These are phyloP conservation scores for Oryza punctata DNA, from an alignment of 176 grass and related monocot genomes.

Conservation along the genomic window DNA sequence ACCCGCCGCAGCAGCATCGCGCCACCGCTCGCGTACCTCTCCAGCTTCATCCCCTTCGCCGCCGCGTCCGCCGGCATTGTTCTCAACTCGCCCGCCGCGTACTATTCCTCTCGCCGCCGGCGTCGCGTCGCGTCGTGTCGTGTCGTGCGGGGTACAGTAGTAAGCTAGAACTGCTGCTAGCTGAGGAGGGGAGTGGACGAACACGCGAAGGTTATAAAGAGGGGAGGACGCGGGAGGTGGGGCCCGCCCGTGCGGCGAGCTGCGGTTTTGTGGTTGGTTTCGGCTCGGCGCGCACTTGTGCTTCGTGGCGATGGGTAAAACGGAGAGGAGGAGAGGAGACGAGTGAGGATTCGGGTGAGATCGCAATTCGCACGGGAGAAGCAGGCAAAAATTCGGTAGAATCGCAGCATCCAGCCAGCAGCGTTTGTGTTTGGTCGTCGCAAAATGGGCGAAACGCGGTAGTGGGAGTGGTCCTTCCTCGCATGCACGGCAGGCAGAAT, in stretches of 20 bases:
- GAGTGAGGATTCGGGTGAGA: neutral
- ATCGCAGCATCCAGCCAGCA: neutral
- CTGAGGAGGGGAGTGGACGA: conserved; percentile 41
- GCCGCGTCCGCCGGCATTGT: conserved; percentile 53
- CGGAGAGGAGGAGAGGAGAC: neutral
- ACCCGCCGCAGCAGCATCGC: conserved; percentile 58
- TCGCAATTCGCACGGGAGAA: neutral
- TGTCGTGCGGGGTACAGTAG: no score
- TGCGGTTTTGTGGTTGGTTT: conserved; percentile 34
- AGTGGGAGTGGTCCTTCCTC: no score
- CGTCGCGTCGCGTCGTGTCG: neutral
- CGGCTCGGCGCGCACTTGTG: neutral
- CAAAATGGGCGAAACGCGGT: neutral
- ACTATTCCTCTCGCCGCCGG: no score
- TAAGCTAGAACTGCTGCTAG: conserved; percentile 18
- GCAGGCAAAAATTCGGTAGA: neutral
- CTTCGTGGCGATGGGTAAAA: neutral
- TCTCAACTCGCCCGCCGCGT: no score
- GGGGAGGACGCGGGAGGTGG: neutral
- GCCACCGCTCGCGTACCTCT: conserved; percentile 61
- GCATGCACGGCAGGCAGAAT: neutral
- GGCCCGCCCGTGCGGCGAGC: no score
- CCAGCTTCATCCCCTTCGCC: conserved; percentile 61
- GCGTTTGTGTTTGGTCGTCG: neutral
- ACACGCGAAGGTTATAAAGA: conserved; percentile 26